A percentile compares a stretch with the other conserved stretches of the same genome.
These are phyloP conservation scores for Furcasterigmium furcatum DNA, from an alignment of 2,329 filamentous ascomycete genomes.

Conservation along the genomic window DNA sequence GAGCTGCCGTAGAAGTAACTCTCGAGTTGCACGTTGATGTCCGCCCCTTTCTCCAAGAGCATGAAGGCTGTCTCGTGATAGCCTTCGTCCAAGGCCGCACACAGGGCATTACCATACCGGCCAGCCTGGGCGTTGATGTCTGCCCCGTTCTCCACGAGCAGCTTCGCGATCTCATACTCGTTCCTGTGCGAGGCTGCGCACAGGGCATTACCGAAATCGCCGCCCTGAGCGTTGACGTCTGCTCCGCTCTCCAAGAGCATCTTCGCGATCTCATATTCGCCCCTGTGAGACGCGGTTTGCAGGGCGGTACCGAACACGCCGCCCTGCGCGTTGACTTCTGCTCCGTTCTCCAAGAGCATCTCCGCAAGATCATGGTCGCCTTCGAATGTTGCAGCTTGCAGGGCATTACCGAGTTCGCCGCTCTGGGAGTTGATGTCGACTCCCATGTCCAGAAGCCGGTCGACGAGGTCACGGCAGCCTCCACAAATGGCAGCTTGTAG, in stretches of 20 bases:
- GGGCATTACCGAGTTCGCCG: not conserved
- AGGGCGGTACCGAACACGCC: too few species aligned
- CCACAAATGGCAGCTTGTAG: constrained; percentile 34
- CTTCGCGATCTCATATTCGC: too few species aligned
- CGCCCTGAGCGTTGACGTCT: too few species aligned
- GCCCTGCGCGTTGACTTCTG: too few species aligned
- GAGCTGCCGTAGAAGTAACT: too few species aligned
- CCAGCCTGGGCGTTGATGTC: constrained; percentile 20
- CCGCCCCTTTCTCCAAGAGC: too few species aligned
- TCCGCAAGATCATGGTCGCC: not conserved
- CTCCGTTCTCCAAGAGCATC: not conserved
- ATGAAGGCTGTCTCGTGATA: too few species aligned
- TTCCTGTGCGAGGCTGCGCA: not conserved
- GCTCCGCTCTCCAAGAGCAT: too few species aligned
- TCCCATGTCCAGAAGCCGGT: constrained; percentile 28
- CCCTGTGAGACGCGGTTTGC: too few species aligned
- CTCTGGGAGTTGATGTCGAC: constrained; percentile 13
- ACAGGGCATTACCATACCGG: not conserved
- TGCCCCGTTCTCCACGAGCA: constrained; percentile 29
- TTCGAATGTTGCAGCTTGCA: not conserved
- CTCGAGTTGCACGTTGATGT: too few species aligned
- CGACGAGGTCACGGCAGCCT: constrained; percentile 28
- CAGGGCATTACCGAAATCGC: not conserved
- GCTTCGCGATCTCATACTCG: constrained; percentile 1
- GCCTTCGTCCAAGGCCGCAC: not conserved